Base-by-base conservation (phyloP, 106 monocot species). In the Dioscorea dumetorum region DNA sequence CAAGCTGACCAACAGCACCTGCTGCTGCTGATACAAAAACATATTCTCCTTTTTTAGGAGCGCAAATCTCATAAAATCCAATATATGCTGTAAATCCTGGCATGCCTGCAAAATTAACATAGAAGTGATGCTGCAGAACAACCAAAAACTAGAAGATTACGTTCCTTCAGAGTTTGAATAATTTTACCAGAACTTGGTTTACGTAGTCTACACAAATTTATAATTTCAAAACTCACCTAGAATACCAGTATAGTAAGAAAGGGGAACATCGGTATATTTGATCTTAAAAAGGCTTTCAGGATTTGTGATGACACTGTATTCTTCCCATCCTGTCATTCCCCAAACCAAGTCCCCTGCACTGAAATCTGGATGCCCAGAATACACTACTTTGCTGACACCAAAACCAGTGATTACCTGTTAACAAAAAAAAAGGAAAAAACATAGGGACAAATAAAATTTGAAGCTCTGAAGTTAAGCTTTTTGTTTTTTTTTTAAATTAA, bases 201-300 rank as follows among this genome's bases (percentile, higher is more conserved):
- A 5, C 6, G 9, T 6, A 41, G 41, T 41, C 6, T 41, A 41
- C 41, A 41, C 0, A 10, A 10, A 41, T 41, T n/a, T n/a, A n/a
- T 41, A 41, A 41, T 41, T 6, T 3, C 41, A 41, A 1, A 17
- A 21, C 68, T 68, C 23, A 68, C 68, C 68, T 5, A 68, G 51
- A 14, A 68, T 52, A 18, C 68, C 68, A 31, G 68, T 56, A 33
- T 68, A 68, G 2, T 68, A 68, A 54, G 68, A 68, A 16, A 68
- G 56, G 8, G 68, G 68, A 10, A 68, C 53, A 54, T 68, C 52
- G 32, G 28, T 68, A 15, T 68, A 28, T 53, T 68, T 68, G 31
- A 68, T 68, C 68, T 68, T 68, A 32, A 68, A 68, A 56, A 68
- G 68, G 20, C 17, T 50, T 32, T 68, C 53, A 17, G 68, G 68